Evolutionary conservation across 768 basidiomycete genomes (phyloP).

Genomic region (Leccinum uliginosum): DNA sequence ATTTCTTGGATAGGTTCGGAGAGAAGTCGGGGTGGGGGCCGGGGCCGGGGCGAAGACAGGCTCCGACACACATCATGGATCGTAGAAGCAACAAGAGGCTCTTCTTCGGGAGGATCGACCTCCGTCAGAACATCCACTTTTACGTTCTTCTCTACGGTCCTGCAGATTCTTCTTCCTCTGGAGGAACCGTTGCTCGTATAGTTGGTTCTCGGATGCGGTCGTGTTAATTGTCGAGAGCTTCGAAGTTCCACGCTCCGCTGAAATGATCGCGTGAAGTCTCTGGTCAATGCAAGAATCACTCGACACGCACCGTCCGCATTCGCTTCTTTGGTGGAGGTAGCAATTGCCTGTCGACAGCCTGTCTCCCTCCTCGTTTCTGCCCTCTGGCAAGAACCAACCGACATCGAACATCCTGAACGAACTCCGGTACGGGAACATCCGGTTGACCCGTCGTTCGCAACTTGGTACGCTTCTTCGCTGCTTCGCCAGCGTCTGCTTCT

Average conservation of each 20-base stretch:
- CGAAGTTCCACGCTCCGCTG: constrained; percentile 36
- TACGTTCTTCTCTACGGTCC: constrained; percentile 18
- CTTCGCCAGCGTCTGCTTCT: constrained; percentile 12
- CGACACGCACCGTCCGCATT: constrained; percentile 38
- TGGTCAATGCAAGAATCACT: neutral
- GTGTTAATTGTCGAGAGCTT: constrained; percentile 46
- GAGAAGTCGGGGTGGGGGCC: neutral
- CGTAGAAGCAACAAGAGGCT: neutral
- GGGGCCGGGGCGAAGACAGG: neutral
- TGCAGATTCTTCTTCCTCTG: constrained; percentile 20
- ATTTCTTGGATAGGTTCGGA: neutral
- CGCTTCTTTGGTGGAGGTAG: constrained; percentile 55
- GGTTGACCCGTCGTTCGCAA: constrained; percentile 25
- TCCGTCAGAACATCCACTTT: constrained; percentile 15
- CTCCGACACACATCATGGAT: neutral
- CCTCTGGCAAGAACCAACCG: constrained; percentile 83
- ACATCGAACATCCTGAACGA: constrained; percentile 80
- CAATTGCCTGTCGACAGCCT: constrained; percentile 39
- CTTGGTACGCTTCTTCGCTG: constrained; percentile 28
- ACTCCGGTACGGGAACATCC: constrained; percentile 49
- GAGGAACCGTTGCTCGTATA: constrained; percentile 22
- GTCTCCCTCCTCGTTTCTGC: constrained; percentile 59
- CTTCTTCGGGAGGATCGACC: constrained; percentile 11
- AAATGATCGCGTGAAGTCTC: neutral
- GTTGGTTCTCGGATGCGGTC: constrained; percentile 44